Evolutionary conservation across 495 filamentous ascomycete genomes (phyloP).

Genomic region (Annulohypoxylon maeteangense): DNA sequence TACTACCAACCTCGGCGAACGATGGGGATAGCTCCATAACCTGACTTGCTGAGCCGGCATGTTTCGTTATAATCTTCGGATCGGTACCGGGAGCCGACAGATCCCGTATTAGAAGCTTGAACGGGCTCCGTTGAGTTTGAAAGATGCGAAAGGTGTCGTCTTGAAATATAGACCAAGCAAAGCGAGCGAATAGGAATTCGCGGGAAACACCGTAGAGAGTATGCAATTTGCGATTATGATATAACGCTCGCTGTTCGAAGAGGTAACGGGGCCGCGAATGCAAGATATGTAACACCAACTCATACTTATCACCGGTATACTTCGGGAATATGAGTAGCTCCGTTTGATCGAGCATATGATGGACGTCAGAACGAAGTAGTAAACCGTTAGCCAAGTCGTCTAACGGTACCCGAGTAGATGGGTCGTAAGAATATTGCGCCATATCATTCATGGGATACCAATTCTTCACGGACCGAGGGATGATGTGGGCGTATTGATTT

Average conservation of each 20-base stretch:
- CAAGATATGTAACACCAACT: background rate
- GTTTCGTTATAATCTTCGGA: background rate
- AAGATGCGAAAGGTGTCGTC: background rate
- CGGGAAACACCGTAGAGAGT: too few species aligned
- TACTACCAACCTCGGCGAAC: background rate
- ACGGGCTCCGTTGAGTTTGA: background rate
- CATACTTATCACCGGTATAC: background rate
- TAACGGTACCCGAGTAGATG: too few species aligned
- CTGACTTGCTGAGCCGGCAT: background rate
- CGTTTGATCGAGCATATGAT: background rate
- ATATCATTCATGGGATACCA: constrained; percentile 10
- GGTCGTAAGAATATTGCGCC: background rate
- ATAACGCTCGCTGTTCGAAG: too few species aligned
- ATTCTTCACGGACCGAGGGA: background rate
- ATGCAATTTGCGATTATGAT: too few species aligned
- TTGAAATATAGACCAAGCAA: constrained; percentile 23
- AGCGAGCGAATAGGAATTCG: constrained; percentile 15
- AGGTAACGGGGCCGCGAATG: too few species aligned
- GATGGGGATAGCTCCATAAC: background rate
- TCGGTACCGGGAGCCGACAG: background rate
- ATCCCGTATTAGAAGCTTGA: too few species aligned
- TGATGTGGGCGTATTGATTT: background rate
- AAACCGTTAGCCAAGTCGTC: background rate
- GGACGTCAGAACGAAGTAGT: constrained; percentile 1
- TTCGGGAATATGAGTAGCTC: constrained; percentile 15